Conservation (phyloP, 495 filamentous ascomycete species). For the Penicillium pulvis region DNA sequence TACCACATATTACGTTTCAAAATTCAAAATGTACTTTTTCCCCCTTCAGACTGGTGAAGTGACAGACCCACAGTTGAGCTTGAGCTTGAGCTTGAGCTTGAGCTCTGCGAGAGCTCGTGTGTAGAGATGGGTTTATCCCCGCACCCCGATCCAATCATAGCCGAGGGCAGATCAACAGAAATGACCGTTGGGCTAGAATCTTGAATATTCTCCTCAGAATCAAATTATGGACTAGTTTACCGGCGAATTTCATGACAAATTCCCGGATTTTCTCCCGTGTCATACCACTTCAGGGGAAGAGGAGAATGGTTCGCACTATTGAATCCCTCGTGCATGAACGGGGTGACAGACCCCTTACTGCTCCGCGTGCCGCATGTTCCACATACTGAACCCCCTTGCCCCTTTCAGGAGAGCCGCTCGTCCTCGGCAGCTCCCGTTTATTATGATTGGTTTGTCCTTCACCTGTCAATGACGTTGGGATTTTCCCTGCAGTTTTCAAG, state of each 20-base stretch:
- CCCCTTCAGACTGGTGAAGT: too few relatives aligned
- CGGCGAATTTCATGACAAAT: conserved; percentile 19
- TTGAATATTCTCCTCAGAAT: conserved; percentile 19
- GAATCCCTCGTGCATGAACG: conserved; percentile 32
- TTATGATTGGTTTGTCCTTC: conserved; percentile 7
- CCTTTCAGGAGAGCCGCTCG: conserved; percentile 7
- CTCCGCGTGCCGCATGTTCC: conserved; percentile 45
- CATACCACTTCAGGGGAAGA: neutral
- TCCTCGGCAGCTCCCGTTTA: conserved; percentile 18
- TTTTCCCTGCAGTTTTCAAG: conserved; percentile 26
- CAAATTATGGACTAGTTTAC: neutral
- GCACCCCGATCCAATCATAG: neutral
- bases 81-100: too few relatives aligned
- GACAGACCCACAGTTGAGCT: too few relatives aligned
- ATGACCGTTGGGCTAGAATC: neutral
- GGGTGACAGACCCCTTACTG: conserved; percentile 42
- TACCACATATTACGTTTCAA: conserved; percentile 13
- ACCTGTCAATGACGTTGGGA: conserved; percentile 21
- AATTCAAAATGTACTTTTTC: neutral
- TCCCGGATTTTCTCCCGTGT: neutral
- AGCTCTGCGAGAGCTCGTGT: too few relatives aligned
- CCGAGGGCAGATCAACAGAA: neutral
- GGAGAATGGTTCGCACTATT: conserved; percentile 21
- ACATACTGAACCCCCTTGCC: conserved; percentile 21
- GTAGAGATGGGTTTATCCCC: too few relatives aligned